phyloP scores from a whole-genome alignment of 2,329 filamentous ascomycete species.

The Coleophoma crateriformis region DNA sequence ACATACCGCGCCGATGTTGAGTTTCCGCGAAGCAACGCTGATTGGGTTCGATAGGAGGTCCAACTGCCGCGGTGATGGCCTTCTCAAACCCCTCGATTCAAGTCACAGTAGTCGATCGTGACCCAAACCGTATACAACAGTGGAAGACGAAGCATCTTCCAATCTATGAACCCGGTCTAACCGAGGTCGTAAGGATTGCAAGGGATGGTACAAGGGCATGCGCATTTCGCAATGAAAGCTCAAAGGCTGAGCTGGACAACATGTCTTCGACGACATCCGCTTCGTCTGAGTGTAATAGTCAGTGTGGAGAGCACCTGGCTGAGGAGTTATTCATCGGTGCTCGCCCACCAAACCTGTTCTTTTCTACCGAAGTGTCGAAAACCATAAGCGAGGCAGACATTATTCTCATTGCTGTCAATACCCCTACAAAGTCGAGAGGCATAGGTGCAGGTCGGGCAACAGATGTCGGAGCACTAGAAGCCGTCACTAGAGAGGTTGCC shows the following conservation, averaged over 20 bases:
- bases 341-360: constrained; percentile 63
- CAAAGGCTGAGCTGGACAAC: constrained; percentile 22
- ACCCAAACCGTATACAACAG: constrained; percentile 56
- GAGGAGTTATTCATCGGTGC: constrained; percentile 30
- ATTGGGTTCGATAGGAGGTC: constrained; percentile 44
- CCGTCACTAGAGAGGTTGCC: constrained; percentile 62
- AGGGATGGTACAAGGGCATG: constrained; percentile 50
- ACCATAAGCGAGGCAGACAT: constrained; percentile 64
- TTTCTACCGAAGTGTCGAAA: constrained; percentile 60
- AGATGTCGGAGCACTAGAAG: constrained; percentile 68
- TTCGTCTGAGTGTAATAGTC: constrained; percentile 26
- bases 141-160: constrained; percentile 73
- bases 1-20: too few relatives aligned
- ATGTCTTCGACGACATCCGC: constrained; percentile 25
- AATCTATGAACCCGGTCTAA: constrained; percentile 69
- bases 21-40: too few relatives aligned
- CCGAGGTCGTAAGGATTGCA: constrained; percentile 60
- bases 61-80: constrained; percentile 70
- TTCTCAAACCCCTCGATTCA: constrained; percentile 65
- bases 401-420: constrained; percentile 73
- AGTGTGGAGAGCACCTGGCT: constrained; percentile 18
- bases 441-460: constrained; percentile 65
- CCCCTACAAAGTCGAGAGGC: constrained; percentile 68
- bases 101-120: constrained; percentile 71
- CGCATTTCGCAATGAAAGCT: constrained; percentile 32